phyloP scores from a whole-genome alignment of 2,329 filamentous ascomycete genomes.

The Xylaria polymorpha region DNA sequence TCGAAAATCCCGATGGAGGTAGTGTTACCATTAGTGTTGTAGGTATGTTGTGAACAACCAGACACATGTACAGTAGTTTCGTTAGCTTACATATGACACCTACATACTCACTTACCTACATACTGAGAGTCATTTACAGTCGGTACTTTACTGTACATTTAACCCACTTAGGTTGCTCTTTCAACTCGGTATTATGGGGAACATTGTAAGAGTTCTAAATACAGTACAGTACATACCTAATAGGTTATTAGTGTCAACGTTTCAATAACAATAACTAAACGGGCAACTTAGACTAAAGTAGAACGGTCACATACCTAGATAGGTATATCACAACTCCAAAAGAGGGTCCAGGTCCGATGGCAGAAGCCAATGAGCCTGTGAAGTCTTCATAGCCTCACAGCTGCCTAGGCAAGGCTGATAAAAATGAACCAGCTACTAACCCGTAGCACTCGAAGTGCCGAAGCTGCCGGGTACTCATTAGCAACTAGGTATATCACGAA shows the following conservation, averaged over 20 bases:
- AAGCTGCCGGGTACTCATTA: not conserved
- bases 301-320: constrained; percentile 8
- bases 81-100: not conserved
- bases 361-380: not conserved
- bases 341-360: not conserved
- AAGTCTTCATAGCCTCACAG: not conserved
- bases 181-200: not conserved
- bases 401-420: constrained; percentile 4
- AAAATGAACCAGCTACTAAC: not conserved
- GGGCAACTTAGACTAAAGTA: not conserved
- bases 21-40: constrained; percentile 11
- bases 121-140: not conserved
- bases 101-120: not conserved
- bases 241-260: constrained; percentile 1
- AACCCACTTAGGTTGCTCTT: not conserved
- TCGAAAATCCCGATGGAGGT: constrained; percentile 6
- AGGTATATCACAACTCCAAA: not conserved
- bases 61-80: not conserved
- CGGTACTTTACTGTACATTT: not conserved
- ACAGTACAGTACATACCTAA: not conserved
- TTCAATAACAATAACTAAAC: not conserved
- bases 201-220: not conserved
- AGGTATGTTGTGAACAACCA: not conserved
- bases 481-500: not conserved
- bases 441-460: not conserved